Evolutionary conservation across 495 filamentous ascomycete genomes (phyloP), one percentile per base, ranked within the genome.

Genomic region (Recurvomyces mirabilis): DNA sequence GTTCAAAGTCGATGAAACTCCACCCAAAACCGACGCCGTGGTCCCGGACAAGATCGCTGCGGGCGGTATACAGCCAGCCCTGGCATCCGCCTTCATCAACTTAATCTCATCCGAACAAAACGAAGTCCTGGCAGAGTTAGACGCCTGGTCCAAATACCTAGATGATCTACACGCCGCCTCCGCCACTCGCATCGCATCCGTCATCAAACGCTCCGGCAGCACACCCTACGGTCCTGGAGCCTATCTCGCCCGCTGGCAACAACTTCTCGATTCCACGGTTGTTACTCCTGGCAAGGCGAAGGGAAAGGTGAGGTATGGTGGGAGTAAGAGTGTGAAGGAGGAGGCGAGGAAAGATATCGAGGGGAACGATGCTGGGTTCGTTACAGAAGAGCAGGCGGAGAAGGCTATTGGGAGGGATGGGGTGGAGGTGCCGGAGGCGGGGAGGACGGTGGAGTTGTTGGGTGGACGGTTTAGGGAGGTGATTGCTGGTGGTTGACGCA

Each of bases 241-340:
- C 37, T 84, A 74, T 52, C 66, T 82, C 30, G 63, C 68, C 0
- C 66, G 72, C 29, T 84, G 79, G 79, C 73, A 82, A 56, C 52
- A 67, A 14, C 61, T 81, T 6, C 63, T 84, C 19, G 73, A 84
- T 52, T 56, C 61, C 5, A 78, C 78, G 0, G 41, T 65, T 13
- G 69, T 84, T 15, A 78, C 73, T 7, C 79, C 79, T 5, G 66
- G 58, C 1, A 54, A 52, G 10, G 56, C 60, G 0, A 53, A 53
- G 13, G 74, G 72, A 0, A 52, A 54, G 11, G 52, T 74, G 0
- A 58, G 77, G n/a, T 59, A 41, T n/a, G 77, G 73, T 2, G 65
- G 59, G 38, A 70, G 68, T 13, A 65, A 71, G 5, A 71, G 67
- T 38, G 65, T 69, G 7, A 53, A 62, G 32, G 63, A 71, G 43